Base-by-base conservation (phyloP, 2,329 filamentous ascomycete genomes). In the Arthrobotrys sinensis region DNA sequence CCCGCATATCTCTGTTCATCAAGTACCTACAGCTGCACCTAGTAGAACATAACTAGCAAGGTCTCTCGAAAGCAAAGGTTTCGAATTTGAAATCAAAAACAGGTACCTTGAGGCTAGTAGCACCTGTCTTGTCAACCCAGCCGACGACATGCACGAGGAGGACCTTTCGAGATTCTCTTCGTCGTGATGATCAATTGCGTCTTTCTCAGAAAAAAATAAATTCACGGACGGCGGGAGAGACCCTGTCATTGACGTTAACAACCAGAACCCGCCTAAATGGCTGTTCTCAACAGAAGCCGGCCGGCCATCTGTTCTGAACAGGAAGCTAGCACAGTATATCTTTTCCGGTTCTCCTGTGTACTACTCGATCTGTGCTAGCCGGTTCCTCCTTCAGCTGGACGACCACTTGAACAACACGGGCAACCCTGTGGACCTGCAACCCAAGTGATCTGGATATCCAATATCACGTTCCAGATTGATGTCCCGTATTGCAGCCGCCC, bases 311-410 rank as follows among this genome's bases (percentile, higher is more conserved):
- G 67, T 45, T 78, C 75, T 72, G 67, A 78, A 78, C 50, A 78
- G 75, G 75, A 78, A 78, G 75, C 62, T 78, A 53, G 75, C 75
- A 72, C 75, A 68, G 67, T 55, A 36, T 45, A 78, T 71, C 75
- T 57, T 64, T 78, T 78, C 67, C 62, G 62, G 67, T 72, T 78
- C 75, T 78, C 75, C 67, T 72, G 67, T 68, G 67, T 78, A 72
- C 67, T 78, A 72, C 75, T 78, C 52, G 52, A 72, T 78, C 34
- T 55, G 75, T 71, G 50, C 67, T 78, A 78, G 75, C 43, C 28
- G 63, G 52, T 53, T 7, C 36, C 57, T 36, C 60, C 60, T 28
- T 34, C 36, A 46, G 46, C 38, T 43, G 38, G 16, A 63, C 32
- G 62, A 34, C 32, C 19, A 55, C 38, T 62, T 40, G 16, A 46